Conservation (phyloP, 73 alveolate genomes). For the Paraurostyla sp. region DNA sequence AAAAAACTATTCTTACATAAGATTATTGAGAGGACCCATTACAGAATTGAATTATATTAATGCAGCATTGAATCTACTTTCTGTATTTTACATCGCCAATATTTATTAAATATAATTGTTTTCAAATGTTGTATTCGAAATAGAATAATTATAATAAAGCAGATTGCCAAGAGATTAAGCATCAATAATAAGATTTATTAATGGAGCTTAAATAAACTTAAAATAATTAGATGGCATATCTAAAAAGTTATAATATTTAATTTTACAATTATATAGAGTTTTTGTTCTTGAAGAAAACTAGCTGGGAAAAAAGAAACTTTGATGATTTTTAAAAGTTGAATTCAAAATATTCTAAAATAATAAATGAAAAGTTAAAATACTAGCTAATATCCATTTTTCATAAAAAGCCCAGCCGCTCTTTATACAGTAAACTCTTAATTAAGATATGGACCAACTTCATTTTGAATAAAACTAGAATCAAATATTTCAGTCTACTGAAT, state of each 20-base stretch:
- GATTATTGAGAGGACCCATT: not conserved
- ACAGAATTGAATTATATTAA: not conserved
- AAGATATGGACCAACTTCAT: slow-evolving; percentile 14
- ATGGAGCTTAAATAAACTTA: not conserved
- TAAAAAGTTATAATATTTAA: not conserved
- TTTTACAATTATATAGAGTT: not conserved
- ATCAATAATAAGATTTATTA: not conserved
- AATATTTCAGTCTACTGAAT: not conserved
- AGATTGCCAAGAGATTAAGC: not conserved
- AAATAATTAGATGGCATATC: slow-evolving; percentile 21
- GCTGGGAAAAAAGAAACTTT: not conserved
- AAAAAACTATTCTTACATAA: not conserved
- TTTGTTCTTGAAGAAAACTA: not conserved
- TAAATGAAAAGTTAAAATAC: not conserved
- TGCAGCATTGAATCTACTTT: not conserved
- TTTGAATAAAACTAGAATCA: not conserved
- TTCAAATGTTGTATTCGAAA: not conserved
- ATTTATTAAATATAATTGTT: not conserved
- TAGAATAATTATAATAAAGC: not conserved
- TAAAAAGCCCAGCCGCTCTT: not conserved
- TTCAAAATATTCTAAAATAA: not conserved
- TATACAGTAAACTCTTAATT: not conserved
- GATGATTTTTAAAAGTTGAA: not conserved
- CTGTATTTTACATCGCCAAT: not conserved
- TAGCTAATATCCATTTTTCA: not conserved